Conservation (phyloP, 257 asterid species). For the Petunia axillaris region DNA sequence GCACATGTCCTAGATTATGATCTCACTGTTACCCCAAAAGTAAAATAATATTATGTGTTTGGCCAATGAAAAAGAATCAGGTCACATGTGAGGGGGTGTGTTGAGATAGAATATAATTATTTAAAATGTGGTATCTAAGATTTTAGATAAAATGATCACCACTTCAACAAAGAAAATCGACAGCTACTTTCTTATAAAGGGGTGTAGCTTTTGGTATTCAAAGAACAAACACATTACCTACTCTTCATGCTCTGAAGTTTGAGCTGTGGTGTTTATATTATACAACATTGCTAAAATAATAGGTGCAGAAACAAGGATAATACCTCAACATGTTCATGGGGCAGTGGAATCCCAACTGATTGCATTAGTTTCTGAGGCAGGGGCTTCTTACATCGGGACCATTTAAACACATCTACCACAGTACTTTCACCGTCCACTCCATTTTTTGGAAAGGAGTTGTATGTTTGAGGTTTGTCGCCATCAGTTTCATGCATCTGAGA, state of each 20-base stretch:
- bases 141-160: too few relatives aligned
- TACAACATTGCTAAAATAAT: neutral
- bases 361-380: conserved; percentile 72
- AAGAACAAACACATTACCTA: neutral
- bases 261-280: neutral
- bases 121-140: too few relatives aligned
- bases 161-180: conserved; percentile 17
- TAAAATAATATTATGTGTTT: too few relatives aligned
- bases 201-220: neutral
- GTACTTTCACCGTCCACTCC: conserved; percentile 58
- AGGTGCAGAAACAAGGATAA: conserved; percentile 22
- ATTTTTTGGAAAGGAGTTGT: conserved; percentile 37
- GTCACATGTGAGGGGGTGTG: too few relatives aligned
- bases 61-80: too few relatives aligned
- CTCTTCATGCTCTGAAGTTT: neutral
- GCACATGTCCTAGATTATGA: too few relatives aligned
- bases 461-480: conserved; percentile 53
- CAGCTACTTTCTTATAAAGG: neutral
- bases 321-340: conserved; percentile 89
- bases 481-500: conserved; percentile 61
- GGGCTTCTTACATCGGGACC: conserved; percentile 83
- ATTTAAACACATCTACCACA: conserved; percentile 70
- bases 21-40: too few relatives aligned
- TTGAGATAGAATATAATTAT: too few relatives aligned
- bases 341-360: conserved; percentile 77